Percentiles rank a stretch among this genome's conserved stretches.
These are phyloP conservation scores for Kurtzmaniella quercitrusa DNA, from an alignment of 1,139 yeast species.

Conservation along the genomic window DNA sequence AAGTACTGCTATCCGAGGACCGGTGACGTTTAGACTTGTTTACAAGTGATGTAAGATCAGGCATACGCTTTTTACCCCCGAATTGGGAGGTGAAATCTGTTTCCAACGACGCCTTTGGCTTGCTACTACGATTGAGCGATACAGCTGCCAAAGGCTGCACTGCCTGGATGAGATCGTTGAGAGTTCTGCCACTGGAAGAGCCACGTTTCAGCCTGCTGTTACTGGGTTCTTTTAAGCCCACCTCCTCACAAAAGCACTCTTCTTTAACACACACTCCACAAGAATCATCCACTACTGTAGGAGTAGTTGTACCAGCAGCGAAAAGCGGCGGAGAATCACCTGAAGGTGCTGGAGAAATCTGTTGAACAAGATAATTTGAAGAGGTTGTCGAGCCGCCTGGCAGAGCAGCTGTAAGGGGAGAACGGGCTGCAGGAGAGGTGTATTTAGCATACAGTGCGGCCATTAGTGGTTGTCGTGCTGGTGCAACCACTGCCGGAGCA, in stretches of 20 bases:
- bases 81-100: conserved; percentile 54
- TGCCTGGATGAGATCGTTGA: conserved; percentile 32
- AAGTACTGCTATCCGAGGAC: conserved; percentile 1
- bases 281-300: conserved; percentile 24
- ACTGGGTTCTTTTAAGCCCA: conserved; percentile 45
- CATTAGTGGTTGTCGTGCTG: not conserved
- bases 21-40: conserved; percentile 5
- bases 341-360: conserved; percentile 54
- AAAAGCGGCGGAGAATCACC: conserved; percentile 39
- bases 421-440: conserved; percentile 25
- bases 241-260: conserved; percentile 63
- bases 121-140: conserved; percentile 39
- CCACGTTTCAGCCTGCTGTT: conserved; percentile 6
- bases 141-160: conserved; percentile 63
- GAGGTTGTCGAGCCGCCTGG: conserved; percentile 10
- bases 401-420: conserved; percentile 12
- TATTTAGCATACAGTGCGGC: not conserved
- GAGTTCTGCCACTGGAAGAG: conserved; percentile 6
- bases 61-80: conserved; percentile 33
- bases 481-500: not conserved
- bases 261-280: conserved; percentile 71
- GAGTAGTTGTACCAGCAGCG: conserved; percentile 14
- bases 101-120: conserved; percentile 23
- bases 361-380: conserved; percentile 36
- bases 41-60: conserved; percentile 31